Percentiles rank a stretch among this genome's conserved stretches.
phyloP scores from a whole-genome alignment of 164 flowering plant species.

The Annona cherimola region DNA sequence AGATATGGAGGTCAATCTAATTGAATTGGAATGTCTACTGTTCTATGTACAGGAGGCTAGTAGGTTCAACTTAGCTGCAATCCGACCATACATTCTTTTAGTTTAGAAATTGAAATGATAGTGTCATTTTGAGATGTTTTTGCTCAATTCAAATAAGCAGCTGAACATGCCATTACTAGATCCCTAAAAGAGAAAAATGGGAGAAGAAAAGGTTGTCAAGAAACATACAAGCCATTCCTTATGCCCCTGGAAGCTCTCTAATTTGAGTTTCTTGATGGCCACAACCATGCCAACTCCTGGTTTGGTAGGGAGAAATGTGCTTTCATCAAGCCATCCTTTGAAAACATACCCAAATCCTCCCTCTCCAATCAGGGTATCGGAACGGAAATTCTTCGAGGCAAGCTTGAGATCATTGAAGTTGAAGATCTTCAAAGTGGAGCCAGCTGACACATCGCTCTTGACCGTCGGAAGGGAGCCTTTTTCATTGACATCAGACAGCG shows the following conservation, averaged over 20 bases:
- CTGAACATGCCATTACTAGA: background rate
- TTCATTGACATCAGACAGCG: constrained; percentile 4
- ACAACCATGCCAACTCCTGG: constrained; percentile 62
- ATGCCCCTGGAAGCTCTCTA: constrained; percentile 79
- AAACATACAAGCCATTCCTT: constrained; percentile 83
- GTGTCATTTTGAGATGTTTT: background rate
- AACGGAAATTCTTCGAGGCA: constrained; percentile 66
- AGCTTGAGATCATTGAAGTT: constrained; percentile 64
- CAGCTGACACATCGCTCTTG: constrained; percentile 19
- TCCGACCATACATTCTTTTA: background rate
- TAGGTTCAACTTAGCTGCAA: background rate
- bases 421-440: constrained; percentile 44
- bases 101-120: no score
- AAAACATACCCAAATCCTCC: constrained; percentile 89
- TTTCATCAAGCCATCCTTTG: constrained; percentile 74
- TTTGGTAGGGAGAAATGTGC: constrained; percentile 13
- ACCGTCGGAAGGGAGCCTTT: constrained; percentile 9
- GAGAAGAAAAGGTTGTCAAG: background rate
- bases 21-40: background rate
- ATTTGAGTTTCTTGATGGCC: constrained; percentile 66
- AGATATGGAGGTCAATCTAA: background rate
- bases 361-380: constrained; percentile 69
- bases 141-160: background rate
- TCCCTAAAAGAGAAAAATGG: background rate
- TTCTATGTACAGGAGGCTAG: background rate